A percentile compares a stretch with the other conserved stretches of the same genome.
Conservation (phyloP, 768 basidiomycete genomes). For the Omphalotus guepiniiformis region DNA sequence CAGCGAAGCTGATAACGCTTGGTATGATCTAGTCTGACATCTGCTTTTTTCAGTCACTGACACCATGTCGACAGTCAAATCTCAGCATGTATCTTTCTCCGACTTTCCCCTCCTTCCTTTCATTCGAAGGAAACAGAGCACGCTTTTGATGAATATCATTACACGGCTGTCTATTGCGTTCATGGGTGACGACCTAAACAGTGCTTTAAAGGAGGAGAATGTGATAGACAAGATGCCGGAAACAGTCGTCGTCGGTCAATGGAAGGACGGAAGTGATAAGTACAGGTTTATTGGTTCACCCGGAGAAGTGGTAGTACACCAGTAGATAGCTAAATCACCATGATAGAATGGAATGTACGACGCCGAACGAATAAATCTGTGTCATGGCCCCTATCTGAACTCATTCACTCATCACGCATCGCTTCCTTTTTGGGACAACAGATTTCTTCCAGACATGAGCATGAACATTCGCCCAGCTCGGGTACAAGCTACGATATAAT, state of each 20-base stretch:
- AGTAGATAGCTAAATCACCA: too few species aligned
- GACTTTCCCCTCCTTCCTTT: constrained; percentile 45
- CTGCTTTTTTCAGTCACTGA: neutral
- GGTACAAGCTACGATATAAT: too few species aligned
- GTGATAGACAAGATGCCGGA: constrained; percentile 34
- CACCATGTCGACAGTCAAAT: constrained; percentile 32
- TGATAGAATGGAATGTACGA: too few species aligned
- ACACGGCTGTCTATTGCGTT: constrained; percentile 37
- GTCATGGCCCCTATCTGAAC: too few species aligned
- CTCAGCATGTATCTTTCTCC: constrained; percentile 42
- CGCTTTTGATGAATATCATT: constrained; percentile 31
- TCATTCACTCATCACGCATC: too few species aligned
- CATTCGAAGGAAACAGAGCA: constrained; percentile 27
- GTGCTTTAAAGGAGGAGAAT: constrained; percentile 15
- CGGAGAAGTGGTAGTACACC: constrained; percentile 40
- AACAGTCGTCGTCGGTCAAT: constrained; percentile 34
- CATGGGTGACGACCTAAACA: constrained; percentile 22
- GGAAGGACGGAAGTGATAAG: constrained; percentile 41
- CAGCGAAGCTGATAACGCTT: constrained; percentile 44
- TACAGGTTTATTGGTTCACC: constrained; percentile 37
- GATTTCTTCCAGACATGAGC: too few species aligned
- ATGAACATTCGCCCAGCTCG: too few species aligned
- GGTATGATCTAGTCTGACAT: constrained; percentile 26
- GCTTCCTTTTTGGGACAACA: too few species aligned
- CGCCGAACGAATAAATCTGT: too few species aligned